Evolutionary conservation across 352 stramenopile genomes (phyloP), one percentile per base, ranked within the genome.

Genomic region (Globisporangium cederbergense): DNA sequence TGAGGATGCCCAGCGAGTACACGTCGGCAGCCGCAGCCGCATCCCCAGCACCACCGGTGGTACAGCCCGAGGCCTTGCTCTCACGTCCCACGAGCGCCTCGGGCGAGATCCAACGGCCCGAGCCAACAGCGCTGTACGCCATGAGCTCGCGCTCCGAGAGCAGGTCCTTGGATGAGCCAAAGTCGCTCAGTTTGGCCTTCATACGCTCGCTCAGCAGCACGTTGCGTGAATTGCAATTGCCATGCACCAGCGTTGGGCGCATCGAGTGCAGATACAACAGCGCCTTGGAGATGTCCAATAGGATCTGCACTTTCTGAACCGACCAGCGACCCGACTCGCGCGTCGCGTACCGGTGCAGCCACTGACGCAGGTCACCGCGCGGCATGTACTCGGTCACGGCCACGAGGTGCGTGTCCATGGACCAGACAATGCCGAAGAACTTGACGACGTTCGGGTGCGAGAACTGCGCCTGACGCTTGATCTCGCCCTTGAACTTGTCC

Each of bases 341-440:
- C 22, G 46, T 53, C 6, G 72, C 62, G 32, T 69, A 84, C 50
- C 76, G 77, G 60, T 87, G 81, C 57, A 93, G 77, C 72, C 78
- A 86, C n/a, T 86, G 80, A 1, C 83, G 78, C 30, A 93, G 67
- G 53, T 93, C 80, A 10, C 84, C 81, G 64, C 79, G 69, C 25
- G 76, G 60, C 81, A 91, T 86, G 68, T 90, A 91, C 74, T 91
- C 81, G 9, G 79, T 91, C 32, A 93, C 66, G 22, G 77, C 79
- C 2, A 86, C 68, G n/a, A 93, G 42, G 49, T 91, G 77, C 10
- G 80, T 88, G 46, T 89, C 72, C 13, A 71, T 71, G 22, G 82
- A 90, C 85, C 82, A 92, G 14, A 81, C 75, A 11, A 94, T 83
- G 30, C 85, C 83, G n/a, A 89, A 74, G 56, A 91, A 94, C n/a